Evolutionary conservation across 352 stramenopile genomes (phyloP).

Genomic region (Globisporangium nunn): DNA sequence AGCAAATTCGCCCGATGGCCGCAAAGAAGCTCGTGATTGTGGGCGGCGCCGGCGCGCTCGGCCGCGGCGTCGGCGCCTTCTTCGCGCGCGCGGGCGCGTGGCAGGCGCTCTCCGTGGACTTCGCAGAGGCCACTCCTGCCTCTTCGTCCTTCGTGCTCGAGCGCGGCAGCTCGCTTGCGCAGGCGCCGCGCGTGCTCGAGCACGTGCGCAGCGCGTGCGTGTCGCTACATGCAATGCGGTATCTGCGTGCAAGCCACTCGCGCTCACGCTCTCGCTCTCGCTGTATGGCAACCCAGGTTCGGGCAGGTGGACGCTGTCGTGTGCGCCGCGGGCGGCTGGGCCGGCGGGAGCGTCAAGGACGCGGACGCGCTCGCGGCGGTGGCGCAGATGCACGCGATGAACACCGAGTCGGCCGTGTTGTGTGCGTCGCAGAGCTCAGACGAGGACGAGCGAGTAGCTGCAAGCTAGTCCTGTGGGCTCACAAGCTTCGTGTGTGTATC

Average conservation of each 20-base stretch:
- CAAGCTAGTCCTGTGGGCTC: neutral
- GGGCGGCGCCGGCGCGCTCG: conserved; percentile 65
- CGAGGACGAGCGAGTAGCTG: too few relatives aligned
- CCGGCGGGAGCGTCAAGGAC: conserved; percentile 66
- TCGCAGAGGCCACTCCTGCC: conserved; percentile 31
- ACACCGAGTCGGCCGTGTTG: conserved; percentile 72
- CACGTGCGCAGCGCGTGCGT: conserved; percentile 39
- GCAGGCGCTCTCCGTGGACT: conserved; percentile 68
- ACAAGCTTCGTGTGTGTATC: neutral
- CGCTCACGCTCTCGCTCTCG: neutral
- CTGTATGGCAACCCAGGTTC: conserved; percentile 15
- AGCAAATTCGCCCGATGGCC: conserved; percentile 9
- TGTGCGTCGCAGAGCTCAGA: conserved; percentile 20
- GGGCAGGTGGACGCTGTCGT: conserved; percentile 70
- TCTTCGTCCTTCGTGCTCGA: conserved; percentile 37
- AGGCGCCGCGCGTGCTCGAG: conserved; percentile 45
- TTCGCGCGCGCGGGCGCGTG: conserved; percentile 54
- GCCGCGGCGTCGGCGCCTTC: conserved; percentile 50
- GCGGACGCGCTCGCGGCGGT: conserved; percentile 54
- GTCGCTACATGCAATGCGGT: neutral
- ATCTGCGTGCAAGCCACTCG: neutral
- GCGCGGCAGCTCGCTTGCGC: conserved; percentile 29
- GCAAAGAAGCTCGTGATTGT: conserved; percentile 70
- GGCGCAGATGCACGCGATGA: conserved; percentile 67
- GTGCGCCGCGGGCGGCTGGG: conserved; percentile 76